Evolutionary conservation across 129 eudicot genomes (phyloP).

Genomic region (Dittrichia graveolens): DNA sequence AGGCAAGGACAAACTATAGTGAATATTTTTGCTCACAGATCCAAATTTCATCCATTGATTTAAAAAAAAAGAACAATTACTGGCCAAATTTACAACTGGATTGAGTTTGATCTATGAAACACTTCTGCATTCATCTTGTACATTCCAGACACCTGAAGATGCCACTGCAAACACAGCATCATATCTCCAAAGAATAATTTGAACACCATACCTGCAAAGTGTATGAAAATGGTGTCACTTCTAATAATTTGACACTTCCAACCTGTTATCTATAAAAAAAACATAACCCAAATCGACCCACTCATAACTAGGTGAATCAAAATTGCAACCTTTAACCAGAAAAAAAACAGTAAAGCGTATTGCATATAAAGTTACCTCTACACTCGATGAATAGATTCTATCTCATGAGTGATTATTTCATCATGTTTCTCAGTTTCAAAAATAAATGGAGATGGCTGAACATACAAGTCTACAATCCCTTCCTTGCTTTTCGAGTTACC

Average conservation of each 20-base stretch:
- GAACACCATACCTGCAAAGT: slow-evolving; percentile 25
- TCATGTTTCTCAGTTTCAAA: slow-evolving; percentile 47
- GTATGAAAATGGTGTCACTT: slow-evolving; percentile 15
- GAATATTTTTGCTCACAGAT: slow-evolving; percentile 25
- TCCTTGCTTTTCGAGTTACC: slow-evolving; percentile 50
- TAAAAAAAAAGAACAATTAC: slow-evolving; percentile 12
- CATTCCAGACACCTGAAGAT: slow-evolving; percentile 6
- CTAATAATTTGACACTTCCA: neutral
- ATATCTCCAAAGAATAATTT: slow-evolving; percentile 21
- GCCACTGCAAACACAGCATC: neutral
- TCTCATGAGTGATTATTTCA: slow-evolving; percentile 34
- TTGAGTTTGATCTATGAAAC: slow-evolving; percentile 19
- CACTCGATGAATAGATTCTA: slow-evolving; percentile 26
- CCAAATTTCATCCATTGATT: slow-evolving; percentile 5
- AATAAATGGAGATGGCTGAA: slow-evolving; percentile 35
- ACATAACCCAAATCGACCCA: neutral
- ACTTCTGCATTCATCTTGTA: slow-evolving; percentile 23
- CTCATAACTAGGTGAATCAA: neutral
- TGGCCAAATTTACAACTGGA: slow-evolving; percentile 21
- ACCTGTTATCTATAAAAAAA: neutral
- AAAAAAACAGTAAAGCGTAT: neutral
- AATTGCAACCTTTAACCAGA: slow-evolving; percentile 9
- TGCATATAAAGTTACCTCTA: slow-evolving; percentile 36
- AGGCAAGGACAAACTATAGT: slow-evolving; percentile 17
- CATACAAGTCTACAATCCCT: slow-evolving; percentile 37